Percentiles rank a stretch among this genome's conserved stretches.
phyloP scores from a whole-genome alignment of 495 filamentous ascomycete genomes.

The Penicillium roqueforti region DNA sequence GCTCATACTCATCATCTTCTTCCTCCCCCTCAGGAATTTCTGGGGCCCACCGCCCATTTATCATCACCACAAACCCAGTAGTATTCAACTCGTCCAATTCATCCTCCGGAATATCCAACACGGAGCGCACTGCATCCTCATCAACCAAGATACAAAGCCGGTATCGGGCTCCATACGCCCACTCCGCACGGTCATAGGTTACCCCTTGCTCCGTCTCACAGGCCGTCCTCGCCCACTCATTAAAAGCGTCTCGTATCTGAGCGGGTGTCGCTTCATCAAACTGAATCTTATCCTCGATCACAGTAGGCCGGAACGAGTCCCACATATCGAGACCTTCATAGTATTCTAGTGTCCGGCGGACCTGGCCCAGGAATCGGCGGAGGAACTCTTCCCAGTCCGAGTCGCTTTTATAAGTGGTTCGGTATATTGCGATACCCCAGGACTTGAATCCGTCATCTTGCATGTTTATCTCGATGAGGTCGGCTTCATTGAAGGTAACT shows the following conservation, averaged over 20 bases:
- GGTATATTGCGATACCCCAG: constrained; percentile 12
- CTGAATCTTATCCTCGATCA: not conserved
- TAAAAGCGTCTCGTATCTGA: constrained; percentile 5
- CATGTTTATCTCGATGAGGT: constrained; percentile 8
- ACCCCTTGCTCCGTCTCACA: constrained; percentile 6
- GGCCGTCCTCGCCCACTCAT: constrained; percentile 5
- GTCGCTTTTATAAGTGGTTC: constrained; percentile 10
- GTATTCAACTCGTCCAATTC: constrained; percentile 9
- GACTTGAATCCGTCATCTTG: constrained; percentile 2
- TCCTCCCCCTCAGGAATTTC: constrained; percentile 4
- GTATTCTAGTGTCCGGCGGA: not conserved
- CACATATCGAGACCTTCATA: constrained; percentile 8
- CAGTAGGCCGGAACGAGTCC: constrained; percentile 1
- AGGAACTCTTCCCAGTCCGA: constrained; percentile 9
- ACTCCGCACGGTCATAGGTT: not conserved
- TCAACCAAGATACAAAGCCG: constrained; percentile 8
- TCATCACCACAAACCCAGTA: constrained; percentile 10
- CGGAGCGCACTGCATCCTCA: constrained; percentile 10
- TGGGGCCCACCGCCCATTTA: constrained; percentile 7
- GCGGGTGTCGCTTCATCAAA: constrained; percentile 2
- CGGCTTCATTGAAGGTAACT: not conserved
- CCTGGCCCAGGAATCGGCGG: not conserved
- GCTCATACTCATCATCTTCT: constrained; percentile 6
- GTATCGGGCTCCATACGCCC: constrained; percentile 4
- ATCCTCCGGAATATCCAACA: constrained; percentile 6